phyloP scores from a whole-genome alignment of 1,284 basidiomycete species.

The Cutaneotrichosporon cavernicola region DNA sequence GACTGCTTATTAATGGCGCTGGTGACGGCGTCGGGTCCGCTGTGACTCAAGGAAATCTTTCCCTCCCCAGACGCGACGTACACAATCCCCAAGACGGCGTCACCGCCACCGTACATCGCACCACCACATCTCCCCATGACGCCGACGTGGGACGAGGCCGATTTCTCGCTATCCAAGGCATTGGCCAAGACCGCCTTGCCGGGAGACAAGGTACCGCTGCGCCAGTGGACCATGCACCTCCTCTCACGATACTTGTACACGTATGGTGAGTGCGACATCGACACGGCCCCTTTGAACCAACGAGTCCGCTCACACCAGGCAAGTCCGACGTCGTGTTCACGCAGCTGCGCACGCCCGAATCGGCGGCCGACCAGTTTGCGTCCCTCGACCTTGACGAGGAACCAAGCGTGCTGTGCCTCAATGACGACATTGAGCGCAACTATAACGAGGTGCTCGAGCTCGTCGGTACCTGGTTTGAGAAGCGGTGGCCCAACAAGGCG shows the following conservation, averaged over 20 bases:
- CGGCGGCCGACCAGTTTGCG: slow-evolving; percentile 33
- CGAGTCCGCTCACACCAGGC: background rate
- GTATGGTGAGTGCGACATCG: slow-evolving; percentile 31
- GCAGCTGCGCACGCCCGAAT: slow-evolving; percentile 47
- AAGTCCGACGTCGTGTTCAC: slow-evolving; percentile 19
- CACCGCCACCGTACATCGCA: slow-evolving; percentile 28
- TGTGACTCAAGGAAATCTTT: slow-evolving; percentile 57
- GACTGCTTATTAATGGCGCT: slow-evolving; percentile 59
- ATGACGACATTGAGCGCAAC: slow-evolving; percentile 47
- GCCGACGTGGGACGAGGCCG: slow-evolving; percentile 52
- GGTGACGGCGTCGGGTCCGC: slow-evolving; percentile 54
- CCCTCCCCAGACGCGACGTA: slow-evolving; percentile 42
- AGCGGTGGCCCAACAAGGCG: slow-evolving; percentile 41
- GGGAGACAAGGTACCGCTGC: slow-evolving; percentile 47
- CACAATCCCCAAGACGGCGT: slow-evolving; percentile 17
- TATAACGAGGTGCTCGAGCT: slow-evolving; percentile 35
- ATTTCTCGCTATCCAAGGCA: slow-evolving; percentile 55
- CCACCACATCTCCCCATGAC: slow-evolving; percentile 56
- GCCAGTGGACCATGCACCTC: slow-evolving; percentile 54
- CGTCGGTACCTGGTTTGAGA: slow-evolving; percentile 45
- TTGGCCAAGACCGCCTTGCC: slow-evolving; percentile 40
- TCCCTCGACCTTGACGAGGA: slow-evolving; percentile 32
- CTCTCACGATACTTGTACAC: slow-evolving; percentile 56
- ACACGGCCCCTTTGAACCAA: too few relatives aligned
- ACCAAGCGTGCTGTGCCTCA: slow-evolving; percentile 43